Evolutionary conservation across 2,329 filamentous ascomycete species (phyloP).

Genomic region (Xylariaceae sp.): DNA sequence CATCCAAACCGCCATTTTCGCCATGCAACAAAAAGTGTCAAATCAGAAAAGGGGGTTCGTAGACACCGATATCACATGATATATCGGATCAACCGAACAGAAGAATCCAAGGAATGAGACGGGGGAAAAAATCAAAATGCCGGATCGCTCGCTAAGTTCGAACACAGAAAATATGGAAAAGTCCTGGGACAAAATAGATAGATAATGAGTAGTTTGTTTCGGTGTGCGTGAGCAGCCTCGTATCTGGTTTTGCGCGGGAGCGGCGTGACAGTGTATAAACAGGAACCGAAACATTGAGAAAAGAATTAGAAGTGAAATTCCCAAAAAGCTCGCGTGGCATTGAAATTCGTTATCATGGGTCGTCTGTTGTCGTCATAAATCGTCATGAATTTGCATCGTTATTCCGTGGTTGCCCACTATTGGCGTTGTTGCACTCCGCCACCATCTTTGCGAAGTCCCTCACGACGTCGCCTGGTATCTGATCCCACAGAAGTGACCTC

Average conservation of each 20-base stretch:
- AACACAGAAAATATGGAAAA: slow-evolving; percentile 31
- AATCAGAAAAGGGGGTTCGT: slow-evolving; percentile 9
- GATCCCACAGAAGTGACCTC: slow-evolving; percentile 89
- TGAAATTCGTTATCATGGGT: slow-evolving; percentile 32
- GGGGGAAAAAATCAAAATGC: slow-evolving; percentile 43
- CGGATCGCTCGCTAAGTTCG: slow-evolving; percentile 42
- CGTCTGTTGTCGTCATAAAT: slow-evolving; percentile 41
- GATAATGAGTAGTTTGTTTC: slow-evolving; percentile 29
- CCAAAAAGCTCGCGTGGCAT: slow-evolving; percentile 21
- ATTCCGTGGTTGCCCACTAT: slow-evolving; percentile 46
- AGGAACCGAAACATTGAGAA: slow-evolving; percentile 29
- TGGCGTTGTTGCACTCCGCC: slow-evolving; percentile 66
- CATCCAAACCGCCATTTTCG: slow-evolving; percentile 36
- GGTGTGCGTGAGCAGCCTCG: slow-evolving; percentile 39
- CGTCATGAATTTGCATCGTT: slow-evolving; percentile 48
- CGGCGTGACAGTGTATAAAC: slow-evolving; percentile 34
- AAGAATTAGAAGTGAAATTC: slow-evolving; percentile 3
- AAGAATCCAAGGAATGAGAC: slow-evolving; percentile 27
- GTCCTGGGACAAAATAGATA: slow-evolving; percentile 31
- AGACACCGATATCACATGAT: slow-evolving; percentile 14
- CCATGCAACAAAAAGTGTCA: slow-evolving; percentile 34
- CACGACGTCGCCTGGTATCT: slow-evolving; percentile 89
- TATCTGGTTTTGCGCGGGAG: slow-evolving; percentile 39
- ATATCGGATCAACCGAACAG: not conserved
- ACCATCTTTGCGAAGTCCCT: slow-evolving; percentile 92